phyloP scores from a whole-genome alignment of 2,329 filamentous ascomycete species.

The Ophioceras dolichostomum region DNA sequence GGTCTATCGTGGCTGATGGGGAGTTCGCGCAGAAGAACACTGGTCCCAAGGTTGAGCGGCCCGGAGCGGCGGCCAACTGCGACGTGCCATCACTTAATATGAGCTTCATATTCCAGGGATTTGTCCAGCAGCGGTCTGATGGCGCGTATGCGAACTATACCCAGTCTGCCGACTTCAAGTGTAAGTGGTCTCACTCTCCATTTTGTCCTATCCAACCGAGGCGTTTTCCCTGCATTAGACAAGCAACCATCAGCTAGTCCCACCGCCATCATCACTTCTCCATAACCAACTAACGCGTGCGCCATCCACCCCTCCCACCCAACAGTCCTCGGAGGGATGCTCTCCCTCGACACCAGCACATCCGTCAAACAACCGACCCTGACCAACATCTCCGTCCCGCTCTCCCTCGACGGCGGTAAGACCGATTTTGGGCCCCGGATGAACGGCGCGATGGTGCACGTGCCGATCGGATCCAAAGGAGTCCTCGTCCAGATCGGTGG shows the following conservation, averaged over 20 bases:
- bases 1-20: constrained; percentile 1
- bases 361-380: constrained; percentile 5
- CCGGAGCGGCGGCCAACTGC: constrained; percentile 8
- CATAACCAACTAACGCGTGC: neutral
- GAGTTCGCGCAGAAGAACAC: constrained; percentile 5
- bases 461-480: constrained; percentile 8
- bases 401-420: constrained; percentile 3
- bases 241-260: too few relatives aligned
- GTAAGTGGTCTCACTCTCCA: neutral
- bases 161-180: constrained; percentile 5
- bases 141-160: constrained; percentile 6
- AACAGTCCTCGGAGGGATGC: constrained; percentile 8
- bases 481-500: constrained; percentile 9
- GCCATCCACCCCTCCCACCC: neutral
- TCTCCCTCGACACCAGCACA: constrained; percentile 7
- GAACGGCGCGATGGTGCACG: constrained; percentile 11
- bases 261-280: too few relatives aligned
- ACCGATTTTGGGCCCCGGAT: constrained; percentile 9
- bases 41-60: constrained; percentile 6
- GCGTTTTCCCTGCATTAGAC: neutral
- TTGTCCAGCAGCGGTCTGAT: constrained; percentile 7
- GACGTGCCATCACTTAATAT: constrained; percentile 7
- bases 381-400: constrained; percentile 10
- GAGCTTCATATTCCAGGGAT: constrained; percentile 10
- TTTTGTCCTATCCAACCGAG: neutral